Percentiles rank a stretch among this genome's conserved stretches.
phyloP scores from a whole-genome alignment of 129 eudicot species.

The carrot (Daucus carota) region DH1_v3.0 NC_030387.2:6245001-6245500 shows the following conservation, averaged over 20 bases:
- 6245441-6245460: neutral
- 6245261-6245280: slow-evolving; percentile 1
- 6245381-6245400: slow-evolving; percentile 90
- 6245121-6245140: neutral
- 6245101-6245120: slow-evolving; percentile 10
- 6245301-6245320: slow-evolving; percentile 12
- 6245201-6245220: slow-evolving; percentile 80
- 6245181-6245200: slow-evolving; percentile 83
- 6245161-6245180: slow-evolving; percentile 81
- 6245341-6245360: slow-evolving; percentile 83
- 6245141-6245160: neutral
- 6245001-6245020: neutral
- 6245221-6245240: slow-evolving; percentile 68
- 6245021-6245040: slow-evolving; percentile 30
- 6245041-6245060: slow-evolving; percentile 98
- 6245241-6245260: slow-evolving; percentile 1
- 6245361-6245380: slow-evolving; percentile 99
- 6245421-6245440: neutral
- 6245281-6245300: slow-evolving; percentile 2
- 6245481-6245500: neutral
- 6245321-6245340: slow-evolving; percentile 93
- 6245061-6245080: slow-evolving; percentile 89
- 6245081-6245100: slow-evolving; percentile 97
- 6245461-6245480: neutral
- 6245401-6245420: slow-evolving; percentile 45